A percentile compares a stretch with the other conserved stretches of the same genome.
Evolutionary conservation across 202 grass and related monocot species (phyloP).

Genomic region (Zizania palustris): DNA sequence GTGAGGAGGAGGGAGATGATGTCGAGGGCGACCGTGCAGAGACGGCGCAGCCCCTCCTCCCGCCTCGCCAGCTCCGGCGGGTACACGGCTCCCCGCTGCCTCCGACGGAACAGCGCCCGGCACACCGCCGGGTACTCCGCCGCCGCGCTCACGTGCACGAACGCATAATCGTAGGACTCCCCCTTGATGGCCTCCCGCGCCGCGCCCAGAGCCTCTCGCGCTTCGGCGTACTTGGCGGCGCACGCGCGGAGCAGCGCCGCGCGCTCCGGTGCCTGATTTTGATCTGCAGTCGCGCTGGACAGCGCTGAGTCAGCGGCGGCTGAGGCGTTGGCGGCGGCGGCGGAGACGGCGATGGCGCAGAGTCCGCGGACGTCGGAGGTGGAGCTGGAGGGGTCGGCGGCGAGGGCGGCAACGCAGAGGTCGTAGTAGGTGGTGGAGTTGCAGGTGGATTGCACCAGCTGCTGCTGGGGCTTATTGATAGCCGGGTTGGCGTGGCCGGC

Average conservation of each 20-base stretch:
- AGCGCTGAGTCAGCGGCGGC: conserved; percentile 34
- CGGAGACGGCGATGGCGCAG: conserved; percentile 48
- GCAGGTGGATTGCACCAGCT: conserved; percentile 50
- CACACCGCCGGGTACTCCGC: conserved; percentile 79
- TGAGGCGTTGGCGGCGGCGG: conserved; percentile 44
- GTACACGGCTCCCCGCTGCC: conserved; percentile 39
- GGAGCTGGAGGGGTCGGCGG: conserved; percentile 36
- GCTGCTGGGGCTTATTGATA: not conserved
- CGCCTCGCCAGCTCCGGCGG: conserved; percentile 51
- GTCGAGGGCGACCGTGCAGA: conserved; percentile 73
- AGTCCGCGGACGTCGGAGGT: conserved; percentile 47
- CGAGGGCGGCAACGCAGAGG: conserved; percentile 31
- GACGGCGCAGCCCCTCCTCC: conserved; percentile 56
- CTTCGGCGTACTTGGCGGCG: conserved; percentile 56
- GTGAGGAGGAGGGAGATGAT: conserved; percentile 67
- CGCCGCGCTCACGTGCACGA: conserved; percentile 69
- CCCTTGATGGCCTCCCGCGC: conserved; percentile 46
- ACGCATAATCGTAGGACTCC: conserved; percentile 72
- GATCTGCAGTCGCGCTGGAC: conserved; percentile 11
- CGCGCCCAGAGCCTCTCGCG: conserved; percentile 53
- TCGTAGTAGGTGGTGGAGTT: conserved; percentile 60
- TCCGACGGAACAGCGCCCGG: conserved; percentile 52
- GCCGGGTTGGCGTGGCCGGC: not conserved
- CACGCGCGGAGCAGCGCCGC: conserved; percentile 45
- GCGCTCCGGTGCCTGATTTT: conserved; percentile 7